Evolutionary conservation across 805 yeast genomes (phyloP).

Genomic region (Starmerella geochares): DNA sequence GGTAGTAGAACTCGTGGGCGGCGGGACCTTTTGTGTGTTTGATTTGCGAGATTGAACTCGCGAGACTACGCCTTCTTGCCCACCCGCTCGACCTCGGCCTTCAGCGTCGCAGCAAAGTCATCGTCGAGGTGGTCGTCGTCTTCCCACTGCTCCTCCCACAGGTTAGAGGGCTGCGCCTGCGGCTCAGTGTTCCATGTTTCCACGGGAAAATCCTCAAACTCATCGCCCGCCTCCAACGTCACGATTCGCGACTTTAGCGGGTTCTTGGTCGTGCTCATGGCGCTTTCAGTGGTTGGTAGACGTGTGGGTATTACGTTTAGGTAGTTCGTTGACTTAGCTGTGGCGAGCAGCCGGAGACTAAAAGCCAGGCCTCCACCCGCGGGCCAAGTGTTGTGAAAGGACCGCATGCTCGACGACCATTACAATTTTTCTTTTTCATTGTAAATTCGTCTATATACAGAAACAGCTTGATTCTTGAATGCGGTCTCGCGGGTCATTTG

Average conservation of each 20-base stretch:
- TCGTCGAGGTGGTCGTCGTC: constrained; percentile 79
- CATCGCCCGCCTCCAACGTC: constrained; percentile 89
- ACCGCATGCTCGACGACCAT: too few relatives aligned
- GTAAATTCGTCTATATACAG: too few relatives aligned
- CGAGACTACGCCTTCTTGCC: neutral
- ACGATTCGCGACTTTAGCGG: constrained; percentile 31
- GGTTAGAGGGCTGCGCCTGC: constrained; percentile 37
- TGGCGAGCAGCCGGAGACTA: constrained; percentile 1
- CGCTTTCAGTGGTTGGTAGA: neutral
- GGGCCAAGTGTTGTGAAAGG: too few relatives aligned
- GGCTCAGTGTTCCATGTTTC: constrained; percentile 38
- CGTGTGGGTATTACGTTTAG: neutral
- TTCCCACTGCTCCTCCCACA: constrained; percentile 97
- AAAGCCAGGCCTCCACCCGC: neutral
- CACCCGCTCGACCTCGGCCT: constrained; percentile 27
- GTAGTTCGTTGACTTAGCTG: neutral
- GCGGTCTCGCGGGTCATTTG: too few relatives aligned
- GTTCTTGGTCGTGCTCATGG: constrained; percentile 6
- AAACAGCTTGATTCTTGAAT: too few relatives aligned
- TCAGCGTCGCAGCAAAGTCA: constrained; percentile 66
- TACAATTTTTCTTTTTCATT: too few relatives aligned
- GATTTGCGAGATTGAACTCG: too few relatives aligned
- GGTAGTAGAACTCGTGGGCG: too few relatives aligned
- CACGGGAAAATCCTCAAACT: constrained; percentile 85
- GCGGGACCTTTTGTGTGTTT: too few relatives aligned